phyloP scores from a whole-genome alignment of 352 stramenopile species.

The Phytophthora idaei region DNA sequence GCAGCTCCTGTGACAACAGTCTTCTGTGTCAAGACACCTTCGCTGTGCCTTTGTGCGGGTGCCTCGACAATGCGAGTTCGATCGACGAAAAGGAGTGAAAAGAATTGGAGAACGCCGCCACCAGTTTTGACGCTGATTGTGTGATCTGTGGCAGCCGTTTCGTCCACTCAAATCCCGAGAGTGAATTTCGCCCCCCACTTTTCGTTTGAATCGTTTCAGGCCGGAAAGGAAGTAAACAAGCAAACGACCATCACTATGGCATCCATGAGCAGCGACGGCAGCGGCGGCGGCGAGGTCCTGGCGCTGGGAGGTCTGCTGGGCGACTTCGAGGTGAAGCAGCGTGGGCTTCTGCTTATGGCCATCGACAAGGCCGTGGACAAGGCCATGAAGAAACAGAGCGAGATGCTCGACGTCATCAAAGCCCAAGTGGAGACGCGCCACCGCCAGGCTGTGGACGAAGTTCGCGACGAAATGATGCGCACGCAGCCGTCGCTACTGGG shows the following conservation, averaged over 20 bases:
- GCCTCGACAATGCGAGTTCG: not conserved
- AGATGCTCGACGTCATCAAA: constrained; percentile 33
- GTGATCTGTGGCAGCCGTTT: constrained; percentile 19
- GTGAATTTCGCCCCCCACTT: constrained; percentile 9
- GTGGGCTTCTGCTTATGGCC: constrained; percentile 30
- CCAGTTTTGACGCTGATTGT: constrained; percentile 5
- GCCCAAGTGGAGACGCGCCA: constrained; percentile 28
- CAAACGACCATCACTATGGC: constrained; percentile 7
- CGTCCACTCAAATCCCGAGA: constrained; percentile 20
- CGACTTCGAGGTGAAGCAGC: constrained; percentile 37
- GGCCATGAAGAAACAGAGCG: constrained; percentile 37
- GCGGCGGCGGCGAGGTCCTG: constrained; percentile 12
- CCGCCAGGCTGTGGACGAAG: constrained; percentile 10
- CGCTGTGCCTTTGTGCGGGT: not conserved
- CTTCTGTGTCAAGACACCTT: not conserved
- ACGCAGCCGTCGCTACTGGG: constrained; percentile 29
- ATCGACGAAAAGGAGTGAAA: not conserved
- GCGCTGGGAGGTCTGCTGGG: constrained; percentile 24
- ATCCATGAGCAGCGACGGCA: constrained; percentile 13
- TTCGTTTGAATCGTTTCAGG: constrained; percentile 7
- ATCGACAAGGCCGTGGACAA: constrained; percentile 36
- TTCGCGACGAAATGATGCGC: constrained; percentile 23
- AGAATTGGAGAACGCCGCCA: not conserved
- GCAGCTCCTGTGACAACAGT: not conserved
- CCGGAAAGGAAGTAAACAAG: not conserved